Conservation (phyloP, 139 green algal species). For the Tetradesmus lagerheimii region DNA sequence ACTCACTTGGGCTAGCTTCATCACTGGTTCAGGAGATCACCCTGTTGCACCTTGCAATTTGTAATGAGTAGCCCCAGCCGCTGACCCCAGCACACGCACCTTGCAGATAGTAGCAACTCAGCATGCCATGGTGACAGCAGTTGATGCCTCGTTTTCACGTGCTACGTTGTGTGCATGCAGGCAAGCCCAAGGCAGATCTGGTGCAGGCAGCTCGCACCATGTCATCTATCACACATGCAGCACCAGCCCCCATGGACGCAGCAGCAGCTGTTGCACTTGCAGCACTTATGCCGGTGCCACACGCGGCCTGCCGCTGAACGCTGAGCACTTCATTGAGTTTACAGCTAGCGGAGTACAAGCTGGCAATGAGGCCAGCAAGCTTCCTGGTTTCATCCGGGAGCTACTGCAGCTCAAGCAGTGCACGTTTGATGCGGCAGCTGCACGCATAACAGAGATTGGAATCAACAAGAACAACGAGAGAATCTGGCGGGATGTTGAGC, state of each 20-base stretch:
- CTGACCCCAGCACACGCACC: too few species aligned
- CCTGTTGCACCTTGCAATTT: too few species aligned
- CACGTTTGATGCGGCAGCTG: not conserved
- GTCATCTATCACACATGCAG: not conserved
- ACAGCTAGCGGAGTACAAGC: not conserved
- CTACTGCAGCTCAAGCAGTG: not conserved
- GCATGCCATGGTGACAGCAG: too few species aligned
- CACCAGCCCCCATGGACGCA: not conserved
- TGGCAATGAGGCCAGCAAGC: not conserved
- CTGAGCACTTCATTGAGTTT: not conserved
- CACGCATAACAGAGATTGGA: not conserved
- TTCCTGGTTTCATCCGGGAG: not conserved
- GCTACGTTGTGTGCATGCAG: not conserved
- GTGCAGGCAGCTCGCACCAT: not conserved
- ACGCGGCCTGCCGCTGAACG: not conserved
- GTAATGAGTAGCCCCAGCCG: too few species aligned
- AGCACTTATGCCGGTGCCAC: not conserved
- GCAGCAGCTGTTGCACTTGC: not conserved
- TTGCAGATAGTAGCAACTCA: too few species aligned
- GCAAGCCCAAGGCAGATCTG: not conserved
- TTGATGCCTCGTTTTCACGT: too few species aligned
- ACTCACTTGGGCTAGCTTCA: too few species aligned
- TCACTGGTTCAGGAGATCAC: too few species aligned
- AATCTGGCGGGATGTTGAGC: not conserved
- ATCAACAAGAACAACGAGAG: not conserved